Base-by-base conservation (phyloP, 805 yeast species). In the Ogataea naganishii region DNA sequence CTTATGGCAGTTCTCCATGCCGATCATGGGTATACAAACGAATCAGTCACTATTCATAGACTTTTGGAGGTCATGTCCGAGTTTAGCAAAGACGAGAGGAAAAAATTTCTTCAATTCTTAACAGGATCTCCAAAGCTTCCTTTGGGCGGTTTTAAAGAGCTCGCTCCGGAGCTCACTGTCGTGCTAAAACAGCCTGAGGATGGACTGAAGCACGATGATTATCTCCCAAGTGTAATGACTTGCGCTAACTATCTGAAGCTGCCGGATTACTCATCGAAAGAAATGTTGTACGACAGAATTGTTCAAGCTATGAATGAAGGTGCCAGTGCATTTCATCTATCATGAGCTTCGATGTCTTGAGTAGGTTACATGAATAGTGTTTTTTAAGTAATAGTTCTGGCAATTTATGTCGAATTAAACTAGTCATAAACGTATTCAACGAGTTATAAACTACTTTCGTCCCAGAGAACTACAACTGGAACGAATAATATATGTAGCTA, bases 161-260 rank as follows among this genome's bases (percentile, higher is more conserved):
- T 89, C 32, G 66, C 69, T 26, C 98, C 98, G 0, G 79, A 70
- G 31, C 66, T 89, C 27, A 89, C 97, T 0, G 86, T 92, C 20
- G 97, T 92, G 2, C 58, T 84, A 37, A 86, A 84, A 48, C 76
- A 69, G 34, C 68, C 79, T n/a, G 97, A 89, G 30, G 75, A 69
- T 27, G 80, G 76, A 0, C 49, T 71, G 16, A 54, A 58, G 9
- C 69, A 82, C 5, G 95, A 89, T 53, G 85, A 77, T 37, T 86
- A 80, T 47, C 62, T 92, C 33, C 97, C 98, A 2, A 84, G 95
- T 56, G 98, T 92, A 3, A 89, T 89, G 98, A 89, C 98, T 0
- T 89, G 98, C 62, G 96, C 94, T 3, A 89, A 89, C 50, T 92
- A 89, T 49, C 64, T 89, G 41, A 89, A 89, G 51, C 59, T 92